Percentiles rank a stretch among this genome's conserved stretches.
Conservation (phyloP, 352 stramenopile genomes). For the Blastocystis sp. region DNA sequence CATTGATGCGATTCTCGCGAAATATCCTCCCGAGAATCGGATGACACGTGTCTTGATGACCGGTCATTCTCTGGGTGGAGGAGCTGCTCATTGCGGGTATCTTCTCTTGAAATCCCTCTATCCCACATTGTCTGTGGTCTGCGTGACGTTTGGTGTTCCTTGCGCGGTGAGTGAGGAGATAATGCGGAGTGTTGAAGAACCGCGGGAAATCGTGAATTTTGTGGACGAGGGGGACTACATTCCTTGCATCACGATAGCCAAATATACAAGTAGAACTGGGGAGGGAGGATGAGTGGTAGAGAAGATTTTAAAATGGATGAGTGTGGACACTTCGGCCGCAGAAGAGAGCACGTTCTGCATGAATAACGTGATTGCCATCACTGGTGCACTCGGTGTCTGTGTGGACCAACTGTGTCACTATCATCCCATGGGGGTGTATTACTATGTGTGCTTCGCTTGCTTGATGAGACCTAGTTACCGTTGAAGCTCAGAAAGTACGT, state of each 20-base stretch:
- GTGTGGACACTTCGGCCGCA: not conserved
- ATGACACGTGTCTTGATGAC: constrained; percentile 16
- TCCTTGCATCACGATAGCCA: constrained; percentile 41
- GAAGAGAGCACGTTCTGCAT: not conserved
- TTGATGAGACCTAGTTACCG: not conserved
- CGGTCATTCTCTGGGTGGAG: constrained; percentile 20
- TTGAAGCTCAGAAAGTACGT: not conserved
- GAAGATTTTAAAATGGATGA: constrained; percentile 30
- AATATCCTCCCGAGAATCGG: not conserved
- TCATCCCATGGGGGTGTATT: constrained; percentile 44
- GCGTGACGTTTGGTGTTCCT: constrained; percentile 50
- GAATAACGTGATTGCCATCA: not conserved
- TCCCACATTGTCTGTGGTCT: constrained; percentile 6
- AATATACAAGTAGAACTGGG: constrained; percentile 10
- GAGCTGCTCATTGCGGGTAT: constrained; percentile 26
- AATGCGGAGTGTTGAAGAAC: not conserved
- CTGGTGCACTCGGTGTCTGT: not conserved
- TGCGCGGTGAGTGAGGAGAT: constrained; percentile 1
- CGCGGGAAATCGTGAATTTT: constrained; percentile 53
- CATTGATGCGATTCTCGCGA: not conserved
- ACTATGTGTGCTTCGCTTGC: not conserved
- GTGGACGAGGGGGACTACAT: constrained; percentile 55
- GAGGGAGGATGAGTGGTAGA: not conserved
- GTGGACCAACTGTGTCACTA: constrained; percentile 54
- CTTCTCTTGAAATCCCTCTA: constrained; percentile 39